Base-by-base conservation (phyloP, 2,329 filamentous ascomycete genomes). In the Pseudogymnoascus sp. region DNA sequence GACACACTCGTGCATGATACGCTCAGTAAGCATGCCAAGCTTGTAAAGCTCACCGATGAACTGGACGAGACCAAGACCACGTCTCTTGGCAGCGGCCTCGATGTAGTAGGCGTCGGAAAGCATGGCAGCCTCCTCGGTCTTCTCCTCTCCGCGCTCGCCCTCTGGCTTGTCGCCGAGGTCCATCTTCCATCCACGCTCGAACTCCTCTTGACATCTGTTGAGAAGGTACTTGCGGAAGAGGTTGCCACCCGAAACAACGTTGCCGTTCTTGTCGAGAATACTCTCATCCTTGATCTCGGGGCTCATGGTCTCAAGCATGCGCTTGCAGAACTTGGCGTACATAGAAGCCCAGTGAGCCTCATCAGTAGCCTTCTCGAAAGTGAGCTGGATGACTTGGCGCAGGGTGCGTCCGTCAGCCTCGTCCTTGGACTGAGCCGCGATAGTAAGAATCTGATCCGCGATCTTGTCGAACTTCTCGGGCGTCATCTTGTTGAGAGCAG, bases 21-120 rank as follows among this genome's bases (percentile, higher is more conserved):
- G 90, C 76, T 97, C 91, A 65, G 94, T 99, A 76, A 99, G 84
- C 94, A 99, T 99, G 74, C 89, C 88, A 65, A 99, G 86, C 82
- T 97, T 99, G 85, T 96, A 99, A 51, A 99, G 85, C 78, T 99
- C 94, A 80, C 94, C 94, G 73, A 99, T 99, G 79, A 99, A 99
- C 78, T 97, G 93, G 66, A 99, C 93, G 21, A 99, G 85, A 87
- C 94, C 94, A 67, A 99, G 89, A 78, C 94, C 94, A 76, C 92
- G 90, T 78, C 94, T 88, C 82, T 99, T 99, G 72, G 92, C 92
- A 63, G 93, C 92, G 59, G 92, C 93, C 41, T 91, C 93, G 67
- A 86, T 79, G 75, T 99, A 99, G 80, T 99, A 99, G 74, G 97
- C 94, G 65, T 99, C 94, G 0, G 93, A 96, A 69, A 99, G 78